Evolutionary conservation across 306 rosid species (phyloP).

Genomic region (Rosa lucieae): DNA sequence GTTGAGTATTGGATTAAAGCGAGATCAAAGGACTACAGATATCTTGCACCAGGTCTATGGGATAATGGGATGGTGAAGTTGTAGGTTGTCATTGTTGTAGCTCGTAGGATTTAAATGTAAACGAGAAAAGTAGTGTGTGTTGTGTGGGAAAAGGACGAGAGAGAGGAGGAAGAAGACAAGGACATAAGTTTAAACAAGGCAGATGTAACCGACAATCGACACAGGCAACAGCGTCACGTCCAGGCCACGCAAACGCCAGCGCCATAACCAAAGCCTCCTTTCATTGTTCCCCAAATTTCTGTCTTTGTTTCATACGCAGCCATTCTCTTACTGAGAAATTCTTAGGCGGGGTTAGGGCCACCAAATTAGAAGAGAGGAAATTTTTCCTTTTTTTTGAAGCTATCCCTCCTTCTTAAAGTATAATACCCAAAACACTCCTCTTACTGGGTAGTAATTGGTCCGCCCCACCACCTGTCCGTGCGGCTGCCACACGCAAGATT

Average conservation of each 20-base stretch:
- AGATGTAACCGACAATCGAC: not conserved
- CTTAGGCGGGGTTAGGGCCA: too few relatives aligned
- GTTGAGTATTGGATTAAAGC: too few relatives aligned
- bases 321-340: not conserved
- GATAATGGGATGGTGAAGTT: not conserved
- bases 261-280: conserved; percentile 1
- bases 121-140: not conserved
- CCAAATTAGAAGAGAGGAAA: too few relatives aligned
- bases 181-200: not conserved
- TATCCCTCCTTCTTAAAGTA: too few relatives aligned
- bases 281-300: not conserved
- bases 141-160: not conserved
- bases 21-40: too few relatives aligned
- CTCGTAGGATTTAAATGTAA: not conserved
- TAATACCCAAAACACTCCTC: too few relatives aligned
- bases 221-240: conserved; percentile 15
- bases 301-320: not conserved
- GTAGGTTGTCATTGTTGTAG: not conserved
- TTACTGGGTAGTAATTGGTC: too few relatives aligned
- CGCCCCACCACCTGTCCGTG: too few relatives aligned
- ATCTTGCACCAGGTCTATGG: not conserved
- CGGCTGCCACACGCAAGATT: too few relatives aligned
- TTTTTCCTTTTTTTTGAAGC: too few relatives aligned
- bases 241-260: conserved; percentile 17
- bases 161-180: not conserved